A percentile compares a stretch with the other conserved stretches of the same genome.
phyloP scores from a whole-genome alignment of 345 rosid species.

The Aquilaria sinensis region DNA sequence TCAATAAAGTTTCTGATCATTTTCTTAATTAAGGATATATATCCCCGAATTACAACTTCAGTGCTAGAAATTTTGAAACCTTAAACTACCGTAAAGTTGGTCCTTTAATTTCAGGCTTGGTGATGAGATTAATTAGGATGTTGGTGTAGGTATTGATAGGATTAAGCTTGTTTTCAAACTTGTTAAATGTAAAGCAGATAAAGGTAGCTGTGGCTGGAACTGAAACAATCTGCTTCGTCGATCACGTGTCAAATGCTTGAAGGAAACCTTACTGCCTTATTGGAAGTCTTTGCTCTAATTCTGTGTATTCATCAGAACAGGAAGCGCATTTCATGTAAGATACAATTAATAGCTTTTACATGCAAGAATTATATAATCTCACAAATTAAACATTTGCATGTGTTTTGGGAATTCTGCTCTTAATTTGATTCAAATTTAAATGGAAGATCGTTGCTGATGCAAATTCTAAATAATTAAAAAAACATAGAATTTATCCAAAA shows the following conservation, averaged over 20 bases:
- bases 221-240: background rate
- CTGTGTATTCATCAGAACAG: background rate
- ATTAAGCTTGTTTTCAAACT: background rate
- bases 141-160: background rate
- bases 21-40: background rate
- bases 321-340: background rate
- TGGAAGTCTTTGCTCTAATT: background rate
- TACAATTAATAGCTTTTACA: background rate
- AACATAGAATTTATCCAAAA: no score
- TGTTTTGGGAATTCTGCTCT: background rate
- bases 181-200: slow-evolving; percentile 8
- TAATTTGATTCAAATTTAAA: background rate
- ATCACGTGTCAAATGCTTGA: slow-evolving; percentile 6
- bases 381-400: background rate
- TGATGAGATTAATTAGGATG: background rate
- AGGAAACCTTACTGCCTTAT: slow-evolving; percentile 1
- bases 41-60: slow-evolving; percentile 8
- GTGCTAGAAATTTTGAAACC: background rate
- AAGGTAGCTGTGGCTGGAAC: background rate
- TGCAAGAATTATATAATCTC: background rate
- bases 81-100: background rate
- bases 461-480: no score
- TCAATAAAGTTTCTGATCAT: background rate
- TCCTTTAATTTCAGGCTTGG: background rate
- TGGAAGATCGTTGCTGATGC: no score